phyloP scores from a whole-genome alignment of 2,329 filamentous ascomycete genomes.

The Neurospora sp. region DNA sequence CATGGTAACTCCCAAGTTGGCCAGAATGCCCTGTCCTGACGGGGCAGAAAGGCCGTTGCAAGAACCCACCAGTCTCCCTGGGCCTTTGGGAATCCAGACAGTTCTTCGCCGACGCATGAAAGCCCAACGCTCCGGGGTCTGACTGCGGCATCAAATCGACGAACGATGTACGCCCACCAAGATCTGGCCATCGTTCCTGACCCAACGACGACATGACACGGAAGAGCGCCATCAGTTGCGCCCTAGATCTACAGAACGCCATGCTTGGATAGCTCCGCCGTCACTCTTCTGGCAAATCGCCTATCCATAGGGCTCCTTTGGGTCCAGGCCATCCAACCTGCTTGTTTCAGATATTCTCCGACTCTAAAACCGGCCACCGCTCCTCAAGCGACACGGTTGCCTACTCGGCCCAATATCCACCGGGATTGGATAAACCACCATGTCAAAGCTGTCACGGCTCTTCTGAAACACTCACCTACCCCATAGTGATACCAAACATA shows the following conservation, averaged over 20 bases:
- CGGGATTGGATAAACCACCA: neutral
- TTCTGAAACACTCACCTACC: constrained; percentile 7
- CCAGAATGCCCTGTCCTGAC: neutral
- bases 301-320: neutral
- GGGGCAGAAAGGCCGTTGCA: neutral
- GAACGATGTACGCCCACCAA: neutral
- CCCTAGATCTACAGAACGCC: neutral
- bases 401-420: neutral
- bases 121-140: constrained; percentile 3
- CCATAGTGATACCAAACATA: constrained; percentile 5
- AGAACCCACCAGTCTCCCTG: neutral
- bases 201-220: neutral
- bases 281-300: neutral
- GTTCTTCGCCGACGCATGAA: constrained; percentile 7
- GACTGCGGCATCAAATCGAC: neutral
- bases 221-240: neutral
- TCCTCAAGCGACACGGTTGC: neutral
- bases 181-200: neutral
- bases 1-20: neutral
- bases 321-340: neutral
- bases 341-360: constrained; percentile 1
- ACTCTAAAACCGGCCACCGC: neutral
- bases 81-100: neutral
- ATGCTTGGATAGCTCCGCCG: neutral
- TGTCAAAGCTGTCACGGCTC: constrained; percentile 6